These are phyloP conservation scores for Chalciporus chontae DNA, from an alignment of 768 basidiomycete species.

Conservation along the genomic window DNA sequence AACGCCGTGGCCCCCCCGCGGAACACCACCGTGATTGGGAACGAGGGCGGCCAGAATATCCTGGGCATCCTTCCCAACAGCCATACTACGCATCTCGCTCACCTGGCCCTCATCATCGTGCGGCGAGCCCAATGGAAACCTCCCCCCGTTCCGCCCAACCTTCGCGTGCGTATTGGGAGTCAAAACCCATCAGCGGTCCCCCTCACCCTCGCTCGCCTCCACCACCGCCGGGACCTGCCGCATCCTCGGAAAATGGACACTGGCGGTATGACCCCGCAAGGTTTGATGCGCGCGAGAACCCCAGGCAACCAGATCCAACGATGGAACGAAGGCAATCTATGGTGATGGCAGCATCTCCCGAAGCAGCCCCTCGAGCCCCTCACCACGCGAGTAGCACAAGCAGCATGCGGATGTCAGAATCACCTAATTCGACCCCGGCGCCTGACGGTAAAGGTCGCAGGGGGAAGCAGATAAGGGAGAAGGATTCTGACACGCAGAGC, in stretches of 20 bases:
- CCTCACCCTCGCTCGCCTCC: constrained; percentile 32
- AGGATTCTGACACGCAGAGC: constrained; percentile 39
- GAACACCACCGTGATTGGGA: constrained; percentile 53
- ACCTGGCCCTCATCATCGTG: constrained; percentile 37
- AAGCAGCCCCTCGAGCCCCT: constrained; percentile 31
- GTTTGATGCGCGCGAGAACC: constrained; percentile 45
- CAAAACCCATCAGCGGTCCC: constrained; percentile 42
- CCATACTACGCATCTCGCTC: constrained; percentile 34
- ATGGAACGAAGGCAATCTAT: constrained; percentile 32
- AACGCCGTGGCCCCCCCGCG: constrained; percentile 47
- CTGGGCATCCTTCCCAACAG: constrained; percentile 28
- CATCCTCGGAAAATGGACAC: constrained; percentile 40
- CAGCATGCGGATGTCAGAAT: constrained; percentile 53
- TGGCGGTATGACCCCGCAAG: constrained; percentile 63
- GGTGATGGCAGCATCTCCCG: constrained; percentile 47
- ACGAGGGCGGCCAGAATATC: constrained; percentile 40
- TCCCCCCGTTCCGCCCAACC: constrained; percentile 59
- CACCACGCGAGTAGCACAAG: constrained; percentile 28
- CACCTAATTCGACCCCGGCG: constrained; percentile 46
- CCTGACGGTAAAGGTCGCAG: constrained; percentile 46
- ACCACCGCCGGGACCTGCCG: constrained; percentile 27
- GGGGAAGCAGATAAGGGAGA: constrained; percentile 46
- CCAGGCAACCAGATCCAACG: constrained; percentile 28
- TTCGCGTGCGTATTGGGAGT: constrained; percentile 55
- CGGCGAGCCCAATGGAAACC: constrained; percentile 51